Base-by-base conservation (phyloP, 1,284 basidiomycete species). In the Coniophora puteana region DNA sequence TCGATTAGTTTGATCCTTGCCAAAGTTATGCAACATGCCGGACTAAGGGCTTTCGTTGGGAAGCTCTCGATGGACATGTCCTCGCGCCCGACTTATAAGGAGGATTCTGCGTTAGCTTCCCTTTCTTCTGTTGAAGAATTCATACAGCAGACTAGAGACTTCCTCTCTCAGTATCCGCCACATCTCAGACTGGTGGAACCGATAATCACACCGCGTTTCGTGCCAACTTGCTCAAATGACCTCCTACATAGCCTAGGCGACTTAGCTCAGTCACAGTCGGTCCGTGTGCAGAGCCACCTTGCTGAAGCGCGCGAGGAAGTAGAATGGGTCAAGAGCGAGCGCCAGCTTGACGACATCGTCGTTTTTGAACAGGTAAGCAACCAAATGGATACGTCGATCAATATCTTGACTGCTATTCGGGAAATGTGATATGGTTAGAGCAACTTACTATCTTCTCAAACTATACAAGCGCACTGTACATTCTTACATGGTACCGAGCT, bases 41-140 rank as follows among this genome's bases (percentile, higher is more conserved):
- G 90, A 1, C 53, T 93, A 14, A 69, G 90, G 27, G 86, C 78
- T 0, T 88, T 86, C 50, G 74, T 93, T 12, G 89, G 90, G 17
- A 93, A 93, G 56, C 67, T 93, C 11, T 89, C 86, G 0, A 91
- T 91, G 89, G 88, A 91, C 57, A 78, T 78, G 24, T 86, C 83
- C 6, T 74, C 79, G n/a, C 71, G 80, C 1, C 71, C 78, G 1
- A 74, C 80, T 0, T 93, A 93, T 58, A 67, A 76, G 31, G 90
- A 93, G 55, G 30, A 68, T 0, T 78, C 81, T 2, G 58, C 74
- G 1, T 45, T 61, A 4, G 63, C 59, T 7, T 72, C 88, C 1
- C 64, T 82, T 8, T 50, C 57, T 4, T 67, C 80, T 1, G 80
- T 79, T 0, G 49, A 59, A 12, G 64, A 68, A 0, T 93, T 92